Evolutionary conservation across 495 filamentous ascomycete genomes (phyloP).

Genomic region (Aspergillus conjunctus): DNA sequence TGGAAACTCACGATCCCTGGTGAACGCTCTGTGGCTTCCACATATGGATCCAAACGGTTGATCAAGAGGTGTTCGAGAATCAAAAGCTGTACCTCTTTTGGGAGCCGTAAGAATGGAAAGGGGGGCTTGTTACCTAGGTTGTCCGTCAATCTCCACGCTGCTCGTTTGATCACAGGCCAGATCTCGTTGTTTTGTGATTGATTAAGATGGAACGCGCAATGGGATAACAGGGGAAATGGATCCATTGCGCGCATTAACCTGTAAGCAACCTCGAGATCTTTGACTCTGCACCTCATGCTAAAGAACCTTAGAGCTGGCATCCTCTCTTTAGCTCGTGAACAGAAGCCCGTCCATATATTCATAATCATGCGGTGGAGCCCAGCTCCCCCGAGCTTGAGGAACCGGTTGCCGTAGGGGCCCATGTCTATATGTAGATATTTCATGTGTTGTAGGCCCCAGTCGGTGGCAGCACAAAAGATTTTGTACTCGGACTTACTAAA

Average conservation of each 20-base stretch:
- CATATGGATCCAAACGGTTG: slow-evolving; percentile 21
- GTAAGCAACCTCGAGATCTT: slow-evolving; percentile 21
- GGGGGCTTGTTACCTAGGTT: slow-evolving; percentile 12
- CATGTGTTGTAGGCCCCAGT: slow-evolving; percentile 19
- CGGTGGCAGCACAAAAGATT: slow-evolving; percentile 18
- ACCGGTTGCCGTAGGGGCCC: slow-evolving; percentile 23
- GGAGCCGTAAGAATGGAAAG: slow-evolving; percentile 31
- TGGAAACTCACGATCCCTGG: slow-evolving; percentile 20
- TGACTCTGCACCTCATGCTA: slow-evolving; percentile 30
- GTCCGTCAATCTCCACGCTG: slow-evolving; percentile 24
- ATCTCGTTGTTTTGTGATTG: slow-evolving; percentile 20
- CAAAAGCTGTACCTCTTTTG: slow-evolving; percentile 33
- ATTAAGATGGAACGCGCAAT: slow-evolving; percentile 29
- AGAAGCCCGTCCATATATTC: slow-evolving; percentile 28
- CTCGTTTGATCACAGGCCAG: slow-evolving; percentile 20
- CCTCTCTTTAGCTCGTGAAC: slow-evolving; percentile 7
- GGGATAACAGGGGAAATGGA: slow-evolving; percentile 21
- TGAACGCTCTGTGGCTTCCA: slow-evolving; percentile 11
- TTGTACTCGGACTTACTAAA: slow-evolving; percentile 19
- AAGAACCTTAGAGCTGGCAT: slow-evolving; percentile 27
- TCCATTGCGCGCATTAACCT: slow-evolving; percentile 24
- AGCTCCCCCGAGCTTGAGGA: slow-evolving; percentile 10
- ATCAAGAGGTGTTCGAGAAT: slow-evolving; percentile 28
- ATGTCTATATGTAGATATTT: slow-evolving; percentile 29
- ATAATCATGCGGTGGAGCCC: slow-evolving; percentile 21